These are phyloP conservation scores for Mucor circinelloides DNA, from an alignment of 371 early-diverging fungal genomes.

Conservation along the genomic window DNA sequence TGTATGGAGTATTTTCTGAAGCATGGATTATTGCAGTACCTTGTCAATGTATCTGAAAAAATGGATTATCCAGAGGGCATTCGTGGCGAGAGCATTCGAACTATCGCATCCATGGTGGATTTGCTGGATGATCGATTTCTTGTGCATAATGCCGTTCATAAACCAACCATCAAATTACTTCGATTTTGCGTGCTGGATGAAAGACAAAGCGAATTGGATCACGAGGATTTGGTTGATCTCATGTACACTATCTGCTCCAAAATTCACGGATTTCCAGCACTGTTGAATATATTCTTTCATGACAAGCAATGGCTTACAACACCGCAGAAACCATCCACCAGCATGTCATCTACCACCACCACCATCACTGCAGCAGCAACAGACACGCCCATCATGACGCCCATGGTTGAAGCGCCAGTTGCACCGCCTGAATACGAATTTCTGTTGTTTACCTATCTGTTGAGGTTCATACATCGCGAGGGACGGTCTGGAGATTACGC, in stretches of 20 bases:
- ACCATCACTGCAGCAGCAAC: not conserved
- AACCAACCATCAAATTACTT: slow-evolving; percentile 81
- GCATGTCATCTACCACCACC: not conserved
- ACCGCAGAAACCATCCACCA: slow-evolving; percentile 46
- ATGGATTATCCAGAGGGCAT: slow-evolving; percentile 85
- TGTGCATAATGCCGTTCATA: slow-evolving; percentile 88
- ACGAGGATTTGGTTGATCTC: slow-evolving; percentile 85
- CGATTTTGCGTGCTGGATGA: slow-evolving; percentile 68
- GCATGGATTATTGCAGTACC: slow-evolving; percentile 74
- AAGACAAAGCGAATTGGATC: slow-evolving; percentile 66
- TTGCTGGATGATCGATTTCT: slow-evolving; percentile 87
- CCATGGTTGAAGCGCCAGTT: slow-evolving; percentile 22
- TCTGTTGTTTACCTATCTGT: slow-evolving; percentile 81
- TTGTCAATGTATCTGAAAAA: slow-evolving; percentile 79
- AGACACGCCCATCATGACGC: not conserved
- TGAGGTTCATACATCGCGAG: slow-evolving; percentile 86
- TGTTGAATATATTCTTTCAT: slow-evolving; percentile 90
- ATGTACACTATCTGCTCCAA: slow-evolving; percentile 90
- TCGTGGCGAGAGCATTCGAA: slow-evolving; percentile 81
- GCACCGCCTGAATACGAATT: slow-evolving; percentile 73
- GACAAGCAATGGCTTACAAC: slow-evolving; percentile 78
- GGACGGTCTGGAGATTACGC: slow-evolving; percentile 90
- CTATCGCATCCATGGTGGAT: slow-evolving; percentile 81
- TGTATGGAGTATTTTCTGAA: slow-evolving; percentile 94
- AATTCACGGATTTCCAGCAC: slow-evolving; percentile 86